Evolutionary conservation across 2,329 filamentous ascomycete species (phyloP).

Genomic region (Phaeomoniella chlamydospora): DNA sequence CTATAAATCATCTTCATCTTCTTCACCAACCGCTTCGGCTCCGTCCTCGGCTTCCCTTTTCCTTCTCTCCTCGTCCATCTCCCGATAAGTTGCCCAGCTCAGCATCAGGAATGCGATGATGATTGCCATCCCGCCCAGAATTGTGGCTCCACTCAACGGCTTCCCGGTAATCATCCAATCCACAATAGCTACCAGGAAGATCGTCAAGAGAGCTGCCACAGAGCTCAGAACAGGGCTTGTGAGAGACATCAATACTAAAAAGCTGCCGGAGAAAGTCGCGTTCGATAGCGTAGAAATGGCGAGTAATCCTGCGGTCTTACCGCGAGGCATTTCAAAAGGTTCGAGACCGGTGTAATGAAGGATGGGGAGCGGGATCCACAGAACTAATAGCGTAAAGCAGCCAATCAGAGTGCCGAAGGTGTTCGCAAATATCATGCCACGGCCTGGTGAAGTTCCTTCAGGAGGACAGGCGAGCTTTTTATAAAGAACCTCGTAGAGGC

Average conservation of each 20-base stretch:
- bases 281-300: constrained; percentile 71
- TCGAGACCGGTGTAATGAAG: constrained; percentile 69
- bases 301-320: constrained; percentile 66
- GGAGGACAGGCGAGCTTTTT: constrained; percentile 88
- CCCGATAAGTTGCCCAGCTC: constrained; percentile 81
- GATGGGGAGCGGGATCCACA: constrained; percentile 85
- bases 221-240: constrained; percentile 86
- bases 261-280: constrained; percentile 81
- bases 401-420: constrained; percentile 82
- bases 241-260: constrained; percentile 81
- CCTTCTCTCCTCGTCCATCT: constrained; percentile 73
- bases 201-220: constrained; percentile 85
- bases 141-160: constrained; percentile 57
- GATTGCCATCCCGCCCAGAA: constrained; percentile 75
- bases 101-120: constrained; percentile 76
- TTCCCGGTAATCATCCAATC: constrained; percentile 78
- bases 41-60: constrained; percentile 34
- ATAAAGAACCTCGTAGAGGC: constrained; percentile 93
- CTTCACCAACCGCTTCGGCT: constrained; percentile 26
- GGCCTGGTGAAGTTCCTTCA: constrained; percentile 66
- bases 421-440: constrained; percentile 94
- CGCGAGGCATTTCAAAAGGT: constrained; percentile 65
- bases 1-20: constrained; percentile 4
- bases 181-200: constrained; percentile 86
- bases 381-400: constrained; percentile 65